Evolutionary conservation across 768 basidiomycete species (phyloP), one percentile per base, ranked within the genome.

Genomic region (Auricularia cornea): DNA sequence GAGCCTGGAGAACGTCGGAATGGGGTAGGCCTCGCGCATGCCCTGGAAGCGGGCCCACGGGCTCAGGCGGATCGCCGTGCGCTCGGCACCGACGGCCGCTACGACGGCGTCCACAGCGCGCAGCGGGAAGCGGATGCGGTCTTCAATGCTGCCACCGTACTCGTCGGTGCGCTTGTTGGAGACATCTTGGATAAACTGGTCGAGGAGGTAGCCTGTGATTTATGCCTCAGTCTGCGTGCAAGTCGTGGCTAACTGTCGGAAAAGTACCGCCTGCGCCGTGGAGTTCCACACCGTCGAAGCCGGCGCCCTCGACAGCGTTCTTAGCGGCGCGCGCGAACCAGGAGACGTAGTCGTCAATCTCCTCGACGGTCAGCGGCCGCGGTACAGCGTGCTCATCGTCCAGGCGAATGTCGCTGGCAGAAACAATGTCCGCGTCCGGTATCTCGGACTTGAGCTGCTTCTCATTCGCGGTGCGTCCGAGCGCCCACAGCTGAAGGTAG

Each of bases 231-330:
- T n/a, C n/a, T 12, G 35, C 28, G 28, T 29, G 1, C 6, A 57
- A 57, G 14, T 6, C 28, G 1, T 29, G 26, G 23, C 12, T 48
- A 20, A 48, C 20, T 14, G 35, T 10, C 16, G 35, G 16, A 57
- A 31, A 57, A 20, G 26, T 31, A 57, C 54, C 73, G 52, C 72
- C 70, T 26, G 73, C 73, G 2, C 62, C 65, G 54, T 74, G 72
- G 4, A 74, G 65, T 73, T 86, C 83, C 3, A 83, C 76, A 20
- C 87, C 89, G 64, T 90, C 88, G 65, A 90, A 90, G 0, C 85
- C 88, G 30, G 88, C 87, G 5, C 44, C 44, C 11, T 69, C 62
- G 6, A 86, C 75, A 12, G 84, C 84, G 62, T 84, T 84, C 30
- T 74, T 74, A 3, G 88, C 85, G 1, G 83, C 85, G 16, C 76